Base-by-base conservation (phyloP, 371 early-diverging fungal genomes). In the Syncephalastrum contaminatum region DNA sequence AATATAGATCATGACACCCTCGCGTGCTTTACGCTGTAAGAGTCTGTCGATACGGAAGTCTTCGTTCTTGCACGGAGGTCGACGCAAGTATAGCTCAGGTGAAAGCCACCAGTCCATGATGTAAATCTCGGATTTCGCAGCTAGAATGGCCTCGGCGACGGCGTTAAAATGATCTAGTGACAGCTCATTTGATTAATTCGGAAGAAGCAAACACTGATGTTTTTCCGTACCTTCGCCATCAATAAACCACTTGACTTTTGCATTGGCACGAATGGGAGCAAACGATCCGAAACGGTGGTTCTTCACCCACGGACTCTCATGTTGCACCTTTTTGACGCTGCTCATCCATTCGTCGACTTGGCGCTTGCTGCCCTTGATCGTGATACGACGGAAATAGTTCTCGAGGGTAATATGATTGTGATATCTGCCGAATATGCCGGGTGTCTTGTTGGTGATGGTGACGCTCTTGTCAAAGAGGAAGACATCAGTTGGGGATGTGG, bases 41-140 rank as follows among this genome's bases (percentile, higher is more conserved):
- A 96, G 62, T 43, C 88, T 67, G 63, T 97, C 97, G 18, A 97
- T 54, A 25, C 97, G 83, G 64, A 86, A 91, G 49, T 87, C 85
- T 59, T 88, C 80, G 52, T 92, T 81, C 45, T 86, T 66, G 53
- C 80, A 81, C 20, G 88, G 83, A 6, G 93, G 93, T 18, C 94
- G 77, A 18, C 88, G 81, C 51, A 96, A 66, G 67, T 92, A 94
- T 67, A 93, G 48, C 58, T 93, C 91, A 6, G 93, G 93, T 10
- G 86, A 80, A 22, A 93, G 72, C 92, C 95, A 95, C 97, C 97
- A 97, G 67, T 92, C 97, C 10, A 78, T 81, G 52, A 95, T 94
- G 65, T 90, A 94, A 42, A 95, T 91, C 60, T 85, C 85, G 21
- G 72, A 66, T 56, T 86, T 87, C 47, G 96, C 95, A 42, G 82